These are phyloP conservation scores for Sphaerostilbella broomeana DNA, from an alignment of 2,329 filamentous ascomycete genomes.

Conservation along the genomic window DNA sequence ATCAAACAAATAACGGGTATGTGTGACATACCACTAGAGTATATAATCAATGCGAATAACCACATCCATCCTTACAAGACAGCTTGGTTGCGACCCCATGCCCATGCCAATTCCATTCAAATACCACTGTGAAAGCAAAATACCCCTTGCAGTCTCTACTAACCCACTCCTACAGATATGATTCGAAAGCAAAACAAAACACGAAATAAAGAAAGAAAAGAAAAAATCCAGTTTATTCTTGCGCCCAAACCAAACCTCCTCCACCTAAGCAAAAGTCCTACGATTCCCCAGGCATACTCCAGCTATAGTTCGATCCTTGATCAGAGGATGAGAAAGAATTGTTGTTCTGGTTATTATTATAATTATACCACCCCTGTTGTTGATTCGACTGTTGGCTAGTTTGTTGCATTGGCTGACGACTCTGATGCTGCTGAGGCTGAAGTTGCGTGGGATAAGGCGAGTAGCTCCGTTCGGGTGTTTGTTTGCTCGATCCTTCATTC, in stretches of 20 bases:
- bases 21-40: too few species aligned
- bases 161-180: too few species aligned
- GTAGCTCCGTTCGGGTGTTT: conserved; percentile 6
- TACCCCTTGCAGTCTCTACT: too few species aligned
- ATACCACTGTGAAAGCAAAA: too few species aligned
- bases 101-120: too few species aligned
- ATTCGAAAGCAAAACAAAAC: too few species aligned
- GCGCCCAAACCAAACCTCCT: not conserved
- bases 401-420: conserved; percentile 13
- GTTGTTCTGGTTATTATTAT: conserved; percentile 19
- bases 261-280: too few species aligned
- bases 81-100: too few species aligned
- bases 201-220: conserved; percentile 2
- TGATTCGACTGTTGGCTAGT: conserved; percentile 12
- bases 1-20: too few species aligned
- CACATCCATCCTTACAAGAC: too few species aligned
- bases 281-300: conserved; percentile 16
- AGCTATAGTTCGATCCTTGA: conserved; percentile 22
- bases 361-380: conserved; percentile 21
- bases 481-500: conserved; percentile 2
- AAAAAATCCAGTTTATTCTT: not conserved
- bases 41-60: too few species aligned
- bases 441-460: conserved; percentile 6
- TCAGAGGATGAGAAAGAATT: conserved; percentile 14
- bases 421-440: conserved; percentile 14